Evolutionary conservation across 192 early-diverging fungal genomes (phyloP).

Genomic region (Linnemannia exigua): DNA sequence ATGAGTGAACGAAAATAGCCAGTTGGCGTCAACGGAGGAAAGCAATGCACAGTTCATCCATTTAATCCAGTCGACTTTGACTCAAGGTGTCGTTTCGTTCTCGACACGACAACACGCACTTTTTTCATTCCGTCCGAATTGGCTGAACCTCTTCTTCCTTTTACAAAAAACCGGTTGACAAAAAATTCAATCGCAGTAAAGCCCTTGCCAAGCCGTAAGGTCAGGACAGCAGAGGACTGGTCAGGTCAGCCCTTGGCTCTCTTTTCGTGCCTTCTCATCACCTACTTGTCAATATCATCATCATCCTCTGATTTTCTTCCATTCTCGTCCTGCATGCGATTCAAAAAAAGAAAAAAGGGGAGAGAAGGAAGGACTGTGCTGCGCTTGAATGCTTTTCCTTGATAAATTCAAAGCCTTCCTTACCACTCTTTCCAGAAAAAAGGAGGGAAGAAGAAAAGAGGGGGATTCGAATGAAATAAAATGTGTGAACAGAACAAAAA

Average conservation of each 20-base stretch:
- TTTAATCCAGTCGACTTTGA: too few species aligned
- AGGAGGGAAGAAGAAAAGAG: not conserved
- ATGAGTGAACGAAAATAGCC: too few species aligned
- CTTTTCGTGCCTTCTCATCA: not conserved
- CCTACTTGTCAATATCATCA: not conserved
- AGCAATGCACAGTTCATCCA: too few species aligned
- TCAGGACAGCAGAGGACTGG: too few species aligned
- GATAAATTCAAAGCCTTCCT: not conserved
- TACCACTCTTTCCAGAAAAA: not conserved
- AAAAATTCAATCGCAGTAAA: slow-evolving; percentile 1
- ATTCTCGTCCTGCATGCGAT: not conserved
- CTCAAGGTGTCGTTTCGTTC: not conserved
- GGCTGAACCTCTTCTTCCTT: not conserved
- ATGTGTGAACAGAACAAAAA: not conserved
- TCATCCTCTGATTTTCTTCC: not conserved
- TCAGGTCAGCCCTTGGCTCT: not conserved
- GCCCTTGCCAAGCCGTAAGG: not conserved
- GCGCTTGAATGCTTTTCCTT: slow-evolving; percentile 1
- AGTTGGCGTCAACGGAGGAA: too few species aligned
- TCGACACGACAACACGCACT: too few species aligned
- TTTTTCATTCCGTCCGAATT: not conserved
- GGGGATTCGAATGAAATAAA: not conserved
- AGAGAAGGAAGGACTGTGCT: not conserved
- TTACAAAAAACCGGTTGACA: not conserved
- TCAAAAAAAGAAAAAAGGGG: not conserved